These are phyloP conservation scores for Starmerella sp. DNA, from an alignment of 805 yeast genomes.

Conservation along the genomic window DNA sequence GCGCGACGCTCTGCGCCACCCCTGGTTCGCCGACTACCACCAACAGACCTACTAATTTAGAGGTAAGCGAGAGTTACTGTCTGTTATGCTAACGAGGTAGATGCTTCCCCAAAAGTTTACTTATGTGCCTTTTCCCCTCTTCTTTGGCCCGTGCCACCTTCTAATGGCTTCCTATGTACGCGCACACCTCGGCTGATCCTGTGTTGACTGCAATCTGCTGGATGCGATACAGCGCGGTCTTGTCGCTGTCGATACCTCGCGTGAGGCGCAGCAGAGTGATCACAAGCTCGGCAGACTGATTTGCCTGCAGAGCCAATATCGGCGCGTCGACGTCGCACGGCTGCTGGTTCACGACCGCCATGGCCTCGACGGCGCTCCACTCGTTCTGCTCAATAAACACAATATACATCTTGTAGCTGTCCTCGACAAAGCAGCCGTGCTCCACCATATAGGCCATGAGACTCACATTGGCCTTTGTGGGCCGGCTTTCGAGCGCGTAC, in stretches of 20 bases:
- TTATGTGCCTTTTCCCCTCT: no score
- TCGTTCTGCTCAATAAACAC: constrained; percentile 1
- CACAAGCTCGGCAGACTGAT: constrained; percentile 10
- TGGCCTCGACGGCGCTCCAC: constrained; percentile 6
- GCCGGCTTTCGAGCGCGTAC: constrained; percentile 51
- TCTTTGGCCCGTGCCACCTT: background rate
- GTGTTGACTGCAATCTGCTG: constrained; percentile 2
- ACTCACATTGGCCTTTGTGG: constrained; percentile 7
- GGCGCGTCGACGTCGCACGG: constrained; percentile 8
- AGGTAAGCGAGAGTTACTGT: background rate
- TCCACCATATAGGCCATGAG: constrained; percentile 25
- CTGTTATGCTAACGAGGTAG: background rate
- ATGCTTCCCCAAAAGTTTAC: no score
- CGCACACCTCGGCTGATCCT: constrained; percentile 1
- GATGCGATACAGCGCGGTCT: constrained; percentile 3
- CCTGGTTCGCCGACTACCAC: constrained; percentile 64
- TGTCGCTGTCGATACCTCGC: background rate
- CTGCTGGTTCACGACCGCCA: constrained; percentile 6
- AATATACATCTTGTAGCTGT: constrained; percentile 9
- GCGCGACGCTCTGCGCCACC: constrained; percentile 45
- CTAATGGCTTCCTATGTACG: constrained; percentile 1
- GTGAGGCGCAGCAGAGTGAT: constrained; percentile 1
- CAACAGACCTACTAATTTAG: constrained; percentile 1
- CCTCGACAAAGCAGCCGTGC: constrained; percentile 17
- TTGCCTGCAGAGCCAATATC: constrained; percentile 10